phyloP scores from a whole-genome alignment of 208 protist genomes.

The Porcisia hertigi region DNA sequence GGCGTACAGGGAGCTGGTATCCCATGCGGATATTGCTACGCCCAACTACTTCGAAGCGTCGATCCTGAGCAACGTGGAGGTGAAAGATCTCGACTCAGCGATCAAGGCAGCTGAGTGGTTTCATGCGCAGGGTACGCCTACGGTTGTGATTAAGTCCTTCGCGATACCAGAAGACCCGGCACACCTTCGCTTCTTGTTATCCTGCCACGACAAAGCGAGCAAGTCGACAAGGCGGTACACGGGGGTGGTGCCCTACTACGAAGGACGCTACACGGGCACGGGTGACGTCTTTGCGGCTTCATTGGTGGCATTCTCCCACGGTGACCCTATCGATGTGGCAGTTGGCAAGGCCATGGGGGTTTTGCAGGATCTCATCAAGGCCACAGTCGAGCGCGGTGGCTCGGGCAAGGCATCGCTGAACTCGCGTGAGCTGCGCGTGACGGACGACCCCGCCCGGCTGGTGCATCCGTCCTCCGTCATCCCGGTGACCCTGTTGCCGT shows the following conservation, averaged over 20 bases:
- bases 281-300: conserved; percentile 84
- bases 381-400: conserved; percentile 57
- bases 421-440: conserved; percentile 79
- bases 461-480: conserved; percentile 50
- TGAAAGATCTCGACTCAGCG: conserved; percentile 63
- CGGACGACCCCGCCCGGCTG: conserved; percentile 41
- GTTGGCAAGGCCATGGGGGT: conserved; percentile 83
- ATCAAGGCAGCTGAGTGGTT: conserved; percentile 77
- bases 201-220: conserved; percentile 22
- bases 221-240: conserved; percentile 48
- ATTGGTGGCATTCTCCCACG: conserved; percentile 70
- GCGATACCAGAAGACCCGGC: conserved; percentile 33
- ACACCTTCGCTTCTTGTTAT: conserved; percentile 68
- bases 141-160: conserved; percentile 90
- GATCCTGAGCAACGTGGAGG: conserved; percentile 61
- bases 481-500: conserved; percentile 40
- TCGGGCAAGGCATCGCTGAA: conserved; percentile 47
- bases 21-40: conserved; percentile 80
- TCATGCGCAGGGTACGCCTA: conserved; percentile 62
- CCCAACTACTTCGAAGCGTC: conserved; percentile 96
- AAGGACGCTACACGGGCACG: conserved; percentile 86
- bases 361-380: conserved; percentile 81
- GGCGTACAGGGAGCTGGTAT: conserved; percentile 87
- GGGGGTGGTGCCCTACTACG: conserved; percentile 67
- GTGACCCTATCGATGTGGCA: conserved; percentile 50